A percentile compares a stretch with the other conserved stretches of the same genome.
These are phyloP conservation scores for Lycium ferocissimum DNA, from an alignment of 257 asterid genomes.

Conservation along the genomic window DNA sequence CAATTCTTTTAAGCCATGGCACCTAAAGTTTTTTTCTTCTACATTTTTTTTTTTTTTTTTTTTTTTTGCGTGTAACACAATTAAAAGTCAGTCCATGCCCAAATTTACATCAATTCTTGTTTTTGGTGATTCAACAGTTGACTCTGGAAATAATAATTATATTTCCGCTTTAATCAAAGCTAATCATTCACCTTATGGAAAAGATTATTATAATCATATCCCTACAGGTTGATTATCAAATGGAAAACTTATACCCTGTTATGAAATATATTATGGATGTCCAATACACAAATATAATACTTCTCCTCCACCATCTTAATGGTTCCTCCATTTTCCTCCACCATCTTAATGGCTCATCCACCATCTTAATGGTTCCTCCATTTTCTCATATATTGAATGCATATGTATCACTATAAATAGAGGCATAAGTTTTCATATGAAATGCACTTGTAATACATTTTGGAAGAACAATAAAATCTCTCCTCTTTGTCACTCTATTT, in stretches of 20 bases:
- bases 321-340: too few species aligned
- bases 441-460: too few species aligned
- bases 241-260: constrained; percentile 25
- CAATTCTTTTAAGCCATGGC: constrained; percentile 10
- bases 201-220: background rate
- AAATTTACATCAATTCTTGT: constrained; percentile 25
- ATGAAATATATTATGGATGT: too few species aligned
- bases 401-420: too few species aligned
- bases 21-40: background rate
- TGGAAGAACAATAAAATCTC: too few species aligned
- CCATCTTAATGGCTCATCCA: too few species aligned
- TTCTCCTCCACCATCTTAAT: too few species aligned
- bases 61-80: background rate
- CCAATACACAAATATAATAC: too few species aligned
- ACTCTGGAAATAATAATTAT: constrained; percentile 25
- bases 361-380: too few species aligned
- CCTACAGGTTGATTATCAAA: constrained; percentile 27
- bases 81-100: background rate
- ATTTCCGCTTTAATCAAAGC: constrained; percentile 21
- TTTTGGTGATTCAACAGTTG: constrained; percentile 31
- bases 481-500: too few species aligned
- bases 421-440: too few species aligned
- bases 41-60: background rate
- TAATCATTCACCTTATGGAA: constrained; percentile 26
- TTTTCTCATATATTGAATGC: too few species aligned